phyloP scores from a whole-genome alignment of 495 filamentous ascomycete species.

The Penicillium maclennaniae region DNA sequence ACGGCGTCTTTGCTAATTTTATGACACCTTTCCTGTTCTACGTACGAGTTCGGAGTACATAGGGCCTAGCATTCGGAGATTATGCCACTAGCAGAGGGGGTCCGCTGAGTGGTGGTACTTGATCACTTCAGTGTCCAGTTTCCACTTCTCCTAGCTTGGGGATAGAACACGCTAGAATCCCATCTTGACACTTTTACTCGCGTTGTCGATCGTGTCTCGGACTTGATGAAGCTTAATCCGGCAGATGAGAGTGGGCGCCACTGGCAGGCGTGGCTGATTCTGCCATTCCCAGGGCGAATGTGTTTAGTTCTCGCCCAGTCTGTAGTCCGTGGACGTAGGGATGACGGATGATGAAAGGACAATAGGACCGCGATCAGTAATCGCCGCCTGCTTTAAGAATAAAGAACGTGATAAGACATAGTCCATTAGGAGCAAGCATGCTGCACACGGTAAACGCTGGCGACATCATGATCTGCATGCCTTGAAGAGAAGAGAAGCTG shows the following conservation, averaged over 20 bases:
- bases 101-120: not conserved
- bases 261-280: not conserved
- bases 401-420: not conserved
- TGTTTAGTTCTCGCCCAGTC: not conserved
- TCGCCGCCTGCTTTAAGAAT: not conserved
- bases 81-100: not conserved
- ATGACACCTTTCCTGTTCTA: not conserved
- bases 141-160: not conserved
- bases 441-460: conserved; percentile 3
- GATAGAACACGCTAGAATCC: not conserved
- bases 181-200: not conserved
- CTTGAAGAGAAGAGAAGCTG: conserved; percentile 16
- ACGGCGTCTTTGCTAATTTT: conserved; percentile 11
- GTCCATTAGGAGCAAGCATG: conserved; percentile 2
- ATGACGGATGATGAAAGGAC: too few species aligned
- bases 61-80: not conserved
- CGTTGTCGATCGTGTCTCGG: conserved; percentile 25
- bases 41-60: too few species aligned
- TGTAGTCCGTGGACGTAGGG: too few species aligned
- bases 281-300: not conserved
- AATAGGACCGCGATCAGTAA: too few species aligned
- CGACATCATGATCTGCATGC: conserved; percentile 32
- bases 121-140: too few species aligned
- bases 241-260: conserved; percentile 6
- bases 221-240: conserved; percentile 26